Conservation (phyloP, 148 eudicot genomes). For the Chenopodium berlandieri region DNA sequence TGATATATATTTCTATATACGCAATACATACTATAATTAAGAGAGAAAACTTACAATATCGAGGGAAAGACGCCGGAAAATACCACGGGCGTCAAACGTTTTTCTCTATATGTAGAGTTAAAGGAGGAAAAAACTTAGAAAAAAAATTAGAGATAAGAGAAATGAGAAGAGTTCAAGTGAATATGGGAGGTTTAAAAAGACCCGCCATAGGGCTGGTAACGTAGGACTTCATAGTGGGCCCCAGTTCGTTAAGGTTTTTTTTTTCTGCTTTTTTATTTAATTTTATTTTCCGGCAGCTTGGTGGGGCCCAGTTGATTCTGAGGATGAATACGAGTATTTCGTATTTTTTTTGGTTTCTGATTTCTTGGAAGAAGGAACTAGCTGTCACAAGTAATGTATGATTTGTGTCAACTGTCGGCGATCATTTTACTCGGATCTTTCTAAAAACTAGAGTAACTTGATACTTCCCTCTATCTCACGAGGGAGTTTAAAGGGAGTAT, state of each 20-base stretch:
- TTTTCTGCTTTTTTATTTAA: too few species aligned
- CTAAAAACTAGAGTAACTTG: too few species aligned
- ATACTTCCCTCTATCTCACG: too few species aligned
- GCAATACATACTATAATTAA: too few species aligned
- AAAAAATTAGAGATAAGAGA: background rate
- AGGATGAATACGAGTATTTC: too few species aligned
- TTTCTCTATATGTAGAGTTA: background rate
- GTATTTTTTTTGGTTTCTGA: too few species aligned
- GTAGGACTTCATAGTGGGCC: background rate
- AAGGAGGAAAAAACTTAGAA: background rate
- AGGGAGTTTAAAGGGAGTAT: too few species aligned
- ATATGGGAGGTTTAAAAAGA: background rate
- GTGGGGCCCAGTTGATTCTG: too few species aligned
- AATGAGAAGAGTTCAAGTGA: background rate
- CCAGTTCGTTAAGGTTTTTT: background rate
- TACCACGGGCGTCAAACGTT: background rate
- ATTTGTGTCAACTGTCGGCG: background rate
- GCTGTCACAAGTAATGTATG: slow-evolving; percentile 3
- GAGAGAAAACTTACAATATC: background rate
- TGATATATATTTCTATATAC: too few species aligned
- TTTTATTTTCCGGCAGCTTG: too few species aligned
- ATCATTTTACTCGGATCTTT: too few species aligned
- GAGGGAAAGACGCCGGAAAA: background rate
- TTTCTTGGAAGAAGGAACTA: background rate
- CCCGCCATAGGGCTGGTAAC: background rate